These are phyloP conservation scores for Termitomyces sp. DNA, from an alignment of 768 basidiomycete genomes.

Conservation along the genomic window DNA sequence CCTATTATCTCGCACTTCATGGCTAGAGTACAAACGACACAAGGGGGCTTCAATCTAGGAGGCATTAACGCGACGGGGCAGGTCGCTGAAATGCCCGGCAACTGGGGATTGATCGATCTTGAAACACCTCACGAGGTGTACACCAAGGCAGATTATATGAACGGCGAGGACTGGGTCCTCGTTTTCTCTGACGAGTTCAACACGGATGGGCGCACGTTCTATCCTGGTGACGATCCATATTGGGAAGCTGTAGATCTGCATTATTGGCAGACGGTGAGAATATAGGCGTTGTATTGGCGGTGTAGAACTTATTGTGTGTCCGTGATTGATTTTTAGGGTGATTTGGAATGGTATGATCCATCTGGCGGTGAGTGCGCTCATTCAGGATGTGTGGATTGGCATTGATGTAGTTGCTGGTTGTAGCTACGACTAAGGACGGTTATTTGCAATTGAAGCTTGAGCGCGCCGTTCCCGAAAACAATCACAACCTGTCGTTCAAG, in stretches of 20 bases:
- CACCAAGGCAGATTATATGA: conserved; percentile 48
- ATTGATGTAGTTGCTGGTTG: neutral
- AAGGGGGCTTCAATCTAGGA: conserved; percentile 67
- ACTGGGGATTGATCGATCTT: conserved; percentile 66
- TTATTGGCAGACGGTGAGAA: conserved; percentile 57
- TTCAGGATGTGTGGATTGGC: neutral
- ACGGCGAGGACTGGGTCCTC: conserved; percentile 47
- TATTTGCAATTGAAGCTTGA: conserved; percentile 66
- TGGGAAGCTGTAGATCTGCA: conserved; percentile 58
- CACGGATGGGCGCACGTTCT: conserved; percentile 62
- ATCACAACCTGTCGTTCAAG: conserved; percentile 68
- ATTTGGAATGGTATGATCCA: conserved; percentile 80
- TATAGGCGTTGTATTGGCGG: neutral
- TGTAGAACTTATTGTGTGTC: neutral
- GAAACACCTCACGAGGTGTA: conserved; percentile 62
- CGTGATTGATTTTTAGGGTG: conserved; percentile 26
- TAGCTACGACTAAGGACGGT: conserved; percentile 62
- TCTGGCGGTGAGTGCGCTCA: conserved; percentile 25
- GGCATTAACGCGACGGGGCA: conserved; percentile 74
- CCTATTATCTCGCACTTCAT: conserved; percentile 45
- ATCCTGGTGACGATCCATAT: conserved; percentile 63
- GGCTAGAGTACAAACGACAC: conserved; percentile 32
- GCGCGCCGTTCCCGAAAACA: conserved; percentile 32
- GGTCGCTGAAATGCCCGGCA: conserved; percentile 50
- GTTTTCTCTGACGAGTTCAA: conserved; percentile 87